Evolutionary conservation across 352 stramenopile species (phyloP), one percentile per base, ranked within the genome.

Genomic region (Phytophthora rubi): DNA sequence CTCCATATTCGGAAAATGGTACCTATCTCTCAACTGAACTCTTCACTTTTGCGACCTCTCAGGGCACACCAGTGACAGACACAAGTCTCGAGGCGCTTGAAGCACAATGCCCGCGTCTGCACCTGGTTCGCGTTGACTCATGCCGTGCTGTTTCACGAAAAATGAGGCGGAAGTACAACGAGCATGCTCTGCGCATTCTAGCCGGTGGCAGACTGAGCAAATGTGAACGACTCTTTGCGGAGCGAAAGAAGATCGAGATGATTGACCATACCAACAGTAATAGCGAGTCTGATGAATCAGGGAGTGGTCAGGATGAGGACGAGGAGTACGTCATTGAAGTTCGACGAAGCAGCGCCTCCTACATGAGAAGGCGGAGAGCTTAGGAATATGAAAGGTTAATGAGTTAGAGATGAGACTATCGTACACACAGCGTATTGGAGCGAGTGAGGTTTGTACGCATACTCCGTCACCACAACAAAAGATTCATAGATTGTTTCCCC

Each of bases 61-160:
- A 91, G 83, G 83, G 80, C 32, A 91, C 86, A 15, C 53, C 56
- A 15, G 71, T 90, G 42, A 86, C 82, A 23, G 81, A 92, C 32
- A 53, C 49, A 18, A 80, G 79, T 26, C 57, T 93, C 0, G 15
- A 72, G 10, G 72, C 64, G 16, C 55, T 93, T 35, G 73, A 91
- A 59, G 44, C 65, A 4, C 63, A 62, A 18, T 89, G 81, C 37
- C 42, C 67, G 35, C 59, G 56, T 4, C 69, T 93, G 57, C 74
- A 73, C 3, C 79, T 91, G 66, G 67, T 93, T n/a, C 81, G 83
- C 3, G 54, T 93, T 23, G 85, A 93, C 63, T 93, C 83, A 51
- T 93, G 85, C 59, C 82, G 86, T 4, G 85, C 81, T 35, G 72
- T 93, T 16, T 90, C 85, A 1, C 78, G 83, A 32, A 75, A 77